Conservation (phyloP, 2,329 filamentous ascomycete genomes). For the Paramyrothecium sp. region DNA sequence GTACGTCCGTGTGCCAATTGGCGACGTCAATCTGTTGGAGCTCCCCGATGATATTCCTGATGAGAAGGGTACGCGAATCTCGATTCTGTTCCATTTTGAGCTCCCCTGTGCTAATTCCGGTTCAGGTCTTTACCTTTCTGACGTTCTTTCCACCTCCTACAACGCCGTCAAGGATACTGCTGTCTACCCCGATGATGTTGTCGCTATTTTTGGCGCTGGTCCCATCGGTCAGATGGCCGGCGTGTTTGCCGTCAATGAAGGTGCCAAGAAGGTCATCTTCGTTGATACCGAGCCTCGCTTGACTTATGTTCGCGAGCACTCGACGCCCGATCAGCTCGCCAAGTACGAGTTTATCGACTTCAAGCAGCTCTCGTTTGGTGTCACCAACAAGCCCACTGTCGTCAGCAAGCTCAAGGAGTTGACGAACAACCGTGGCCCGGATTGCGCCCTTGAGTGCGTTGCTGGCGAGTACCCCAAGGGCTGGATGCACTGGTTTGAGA, state of each 20-base stretch:
- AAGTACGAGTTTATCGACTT: slow-evolving; percentile 71
- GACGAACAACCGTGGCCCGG: slow-evolving; percentile 69
- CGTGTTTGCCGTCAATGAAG: slow-evolving; percentile 71
- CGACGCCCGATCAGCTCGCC: slow-evolving; percentile 43
- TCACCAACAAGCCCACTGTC: slow-evolving; percentile 60
- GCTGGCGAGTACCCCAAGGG: slow-evolving; percentile 62
- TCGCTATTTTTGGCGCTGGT: slow-evolving; percentile 83
- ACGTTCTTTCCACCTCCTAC: slow-evolving; percentile 78
- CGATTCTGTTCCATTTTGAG: background rate
- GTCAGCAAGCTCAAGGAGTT: slow-evolving; percentile 72
- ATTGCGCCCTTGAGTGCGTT: slow-evolving; percentile 68
- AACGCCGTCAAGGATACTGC: slow-evolving; percentile 81
- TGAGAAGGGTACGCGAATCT: slow-evolving; percentile 59
- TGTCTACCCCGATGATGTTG: slow-evolving; percentile 72
- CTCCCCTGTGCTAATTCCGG: background rate
- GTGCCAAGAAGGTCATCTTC: slow-evolving; percentile 73
- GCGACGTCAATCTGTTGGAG: slow-evolving; percentile 76
- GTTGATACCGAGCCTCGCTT: slow-evolving; percentile 74
- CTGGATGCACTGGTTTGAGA: slow-evolving; percentile 58
- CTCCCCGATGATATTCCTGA: slow-evolving; percentile 79
- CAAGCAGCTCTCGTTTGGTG: slow-evolving; percentile 54
- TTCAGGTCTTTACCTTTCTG: slow-evolving; percentile 68
- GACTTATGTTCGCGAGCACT: slow-evolving; percentile 63
- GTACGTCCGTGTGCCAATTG: slow-evolving; percentile 78
- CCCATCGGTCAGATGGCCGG: slow-evolving; percentile 85